These are phyloP conservation scores for Tuber borchii DNA, from an alignment of 495 filamentous ascomycete genomes.

Conservation along the genomic window DNA sequence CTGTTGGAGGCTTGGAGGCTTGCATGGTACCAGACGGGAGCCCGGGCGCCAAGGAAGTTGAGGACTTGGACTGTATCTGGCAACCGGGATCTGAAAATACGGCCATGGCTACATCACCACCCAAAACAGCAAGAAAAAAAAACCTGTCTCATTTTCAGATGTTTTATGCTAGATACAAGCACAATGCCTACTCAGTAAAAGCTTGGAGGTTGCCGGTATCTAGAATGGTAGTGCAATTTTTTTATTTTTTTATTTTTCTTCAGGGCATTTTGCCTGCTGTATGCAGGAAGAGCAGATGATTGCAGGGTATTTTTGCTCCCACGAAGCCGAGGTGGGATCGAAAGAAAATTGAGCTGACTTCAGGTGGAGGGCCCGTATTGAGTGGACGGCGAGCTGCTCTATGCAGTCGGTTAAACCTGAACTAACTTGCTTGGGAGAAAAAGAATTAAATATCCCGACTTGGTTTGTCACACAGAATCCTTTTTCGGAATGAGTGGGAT, in stretches of 20 bases:
- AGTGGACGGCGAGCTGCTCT: slow-evolving; percentile 4
- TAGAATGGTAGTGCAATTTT: background rate
- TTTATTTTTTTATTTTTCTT: background rate
- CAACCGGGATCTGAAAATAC: background rate
- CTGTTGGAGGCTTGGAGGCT: background rate
- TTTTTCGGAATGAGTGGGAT: background rate
- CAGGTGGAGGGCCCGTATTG: background rate
- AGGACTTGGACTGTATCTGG: background rate
- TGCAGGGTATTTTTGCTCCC: background rate
- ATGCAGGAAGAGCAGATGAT: background rate
- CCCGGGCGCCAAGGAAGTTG: background rate
- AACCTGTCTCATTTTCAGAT: background rate
- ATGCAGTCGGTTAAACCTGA: background rate
- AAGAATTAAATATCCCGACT: background rate
- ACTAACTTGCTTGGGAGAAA: background rate
- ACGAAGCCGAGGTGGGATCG: background rate
- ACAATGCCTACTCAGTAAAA: background rate
- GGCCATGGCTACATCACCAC: background rate
- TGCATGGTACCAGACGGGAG: background rate
- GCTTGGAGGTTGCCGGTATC: background rate
- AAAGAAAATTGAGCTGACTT: background rate
- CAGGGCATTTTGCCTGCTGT: background rate
- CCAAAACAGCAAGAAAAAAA: background rate
- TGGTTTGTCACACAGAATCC: background rate
- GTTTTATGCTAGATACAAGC: background rate